Percentiles rank a stretch among this genome's conserved stretches.
Evolutionary conservation across 306 rosid genomes (phyloP).

Genomic region (Castanopsis chinensis): DNA sequence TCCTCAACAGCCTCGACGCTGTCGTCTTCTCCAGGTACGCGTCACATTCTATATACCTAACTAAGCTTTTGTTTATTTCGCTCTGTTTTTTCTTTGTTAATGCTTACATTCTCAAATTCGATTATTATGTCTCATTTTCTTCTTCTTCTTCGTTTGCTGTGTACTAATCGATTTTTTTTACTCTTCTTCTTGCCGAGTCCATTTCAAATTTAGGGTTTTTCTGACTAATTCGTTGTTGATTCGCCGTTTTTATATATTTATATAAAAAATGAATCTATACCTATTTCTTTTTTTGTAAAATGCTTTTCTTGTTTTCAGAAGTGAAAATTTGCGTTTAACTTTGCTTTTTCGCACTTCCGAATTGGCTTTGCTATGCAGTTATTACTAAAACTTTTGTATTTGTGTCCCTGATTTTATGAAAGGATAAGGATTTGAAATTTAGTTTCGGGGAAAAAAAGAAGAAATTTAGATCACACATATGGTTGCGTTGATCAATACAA

Average conservation of each 20-base stretch:
- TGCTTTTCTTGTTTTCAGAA: background rate
- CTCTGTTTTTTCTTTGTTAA: background rate
- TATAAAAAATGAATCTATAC: too few species aligned
- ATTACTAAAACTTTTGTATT: background rate
- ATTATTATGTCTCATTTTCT: background rate
- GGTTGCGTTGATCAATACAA: too few species aligned
- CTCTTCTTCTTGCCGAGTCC: background rate
- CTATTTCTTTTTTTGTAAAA: too few species aligned
- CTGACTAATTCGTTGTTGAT: background rate
- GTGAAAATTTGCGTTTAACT: background rate
- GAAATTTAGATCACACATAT: too few species aligned
- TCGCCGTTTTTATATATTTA: too few species aligned
- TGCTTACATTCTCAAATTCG: background rate
- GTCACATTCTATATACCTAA: background rate
- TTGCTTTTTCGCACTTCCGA: background rate
- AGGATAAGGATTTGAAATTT: background rate
- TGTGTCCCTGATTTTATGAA: background rate
- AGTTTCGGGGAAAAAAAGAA: background rate
- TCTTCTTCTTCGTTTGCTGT: background rate
- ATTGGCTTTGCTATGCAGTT: background rate
- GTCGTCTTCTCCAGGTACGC: conserved; percentile 77
- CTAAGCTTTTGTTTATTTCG: background rate
- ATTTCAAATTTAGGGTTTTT: background rate
- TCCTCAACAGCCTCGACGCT: conserved; percentile 77
- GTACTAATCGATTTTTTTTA: background rate